Evolutionary conservation across 345 rosid species (phyloP), one percentile per base, ranked within the genome.

Genomic region (Draba incana): DNA sequence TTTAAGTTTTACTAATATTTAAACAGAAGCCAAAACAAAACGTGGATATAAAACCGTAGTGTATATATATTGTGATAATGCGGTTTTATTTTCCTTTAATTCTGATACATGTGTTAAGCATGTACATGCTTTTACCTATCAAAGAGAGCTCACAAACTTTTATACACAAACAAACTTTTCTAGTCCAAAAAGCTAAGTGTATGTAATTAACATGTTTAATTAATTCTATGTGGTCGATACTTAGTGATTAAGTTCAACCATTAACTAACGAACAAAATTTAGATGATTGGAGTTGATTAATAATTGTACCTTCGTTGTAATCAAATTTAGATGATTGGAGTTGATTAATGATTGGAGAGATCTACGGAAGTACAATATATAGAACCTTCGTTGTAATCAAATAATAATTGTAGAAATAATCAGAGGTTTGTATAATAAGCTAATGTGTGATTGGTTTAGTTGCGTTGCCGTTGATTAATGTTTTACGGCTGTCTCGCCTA

Each of bases 371-470:
- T 53, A 66, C 44, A 30, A 8, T 24, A 39, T 28, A 28, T 28
- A 28, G 72, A 73, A 74, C 25, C 68, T 74, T 74, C 68, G 55
- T 66, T 51, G 54, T 66, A 58, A 59, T 60, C 49, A 66, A 52
- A 50, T 52, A 66, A 66, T 53, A 52, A 51, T 20, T 33, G 57
- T 41, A 31, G 44, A 53, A n/a, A 46, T 25, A 57, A 72, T 57
- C 48, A 66, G 70, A 57, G 54, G 39, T 23, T 51, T 70, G 37
- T 56, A 16, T 41, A 48, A 64, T 64, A 49, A 43, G 50, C 62
- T 7, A 49, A 49, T 30, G 33, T 50, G 47, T 64, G 58, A 72
- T 72, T 72, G 66, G 66, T 57, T 72, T 65, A 31, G 42, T 58
- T 65, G 59, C 37, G 46, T 14, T 62, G 64, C 28, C 52, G 58